A percentile compares a stretch with the other conserved stretches of the same genome.
Evolutionary conservation across 352 stramenopile species (phyloP).

Genomic region (Elongisporangium senticosum): DNA sequence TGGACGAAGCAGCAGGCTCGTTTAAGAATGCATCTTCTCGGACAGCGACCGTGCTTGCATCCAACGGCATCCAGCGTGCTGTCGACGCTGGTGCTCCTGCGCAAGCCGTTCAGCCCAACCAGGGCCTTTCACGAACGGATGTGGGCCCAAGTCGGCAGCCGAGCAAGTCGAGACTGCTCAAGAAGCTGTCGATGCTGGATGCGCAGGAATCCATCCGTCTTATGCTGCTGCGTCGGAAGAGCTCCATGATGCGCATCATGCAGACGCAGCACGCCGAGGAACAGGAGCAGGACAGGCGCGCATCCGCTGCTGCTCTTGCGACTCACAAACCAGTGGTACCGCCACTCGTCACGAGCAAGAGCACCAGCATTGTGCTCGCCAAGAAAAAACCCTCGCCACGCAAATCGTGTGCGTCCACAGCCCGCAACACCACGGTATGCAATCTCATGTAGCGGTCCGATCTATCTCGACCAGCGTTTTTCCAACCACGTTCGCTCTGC

Average conservation of each 20-base stretch:
- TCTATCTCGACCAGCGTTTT: not conserved
- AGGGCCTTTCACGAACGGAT: not conserved
- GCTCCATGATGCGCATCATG: not conserved
- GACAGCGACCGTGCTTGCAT: not conserved
- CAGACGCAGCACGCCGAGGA: not conserved
- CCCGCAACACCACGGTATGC: not conserved
- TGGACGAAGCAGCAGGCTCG: not conserved
- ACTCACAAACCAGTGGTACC: not conserved
- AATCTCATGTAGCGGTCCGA: not conserved
- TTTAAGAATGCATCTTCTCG: not conserved
- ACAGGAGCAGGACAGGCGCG: not conserved
- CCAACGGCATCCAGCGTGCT: not conserved
- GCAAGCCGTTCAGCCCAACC: not conserved
- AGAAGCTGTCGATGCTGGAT: conserved; percentile 24
- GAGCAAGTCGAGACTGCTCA: conserved; percentile 5
- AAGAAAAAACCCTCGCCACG: not conserved
- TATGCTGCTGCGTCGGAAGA: conserved; percentile 8
- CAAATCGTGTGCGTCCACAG: not conserved
- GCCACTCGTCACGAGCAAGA: not conserved
- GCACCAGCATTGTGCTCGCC: not conserved
- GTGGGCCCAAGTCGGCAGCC: not conserved
- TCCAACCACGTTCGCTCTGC: not conserved
- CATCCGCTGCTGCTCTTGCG: not conserved
- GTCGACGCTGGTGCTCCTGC: not conserved
- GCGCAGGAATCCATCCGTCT: conserved; percentile 33